These are phyloP conservation scores for Melampsora larici-populina DNA, from an alignment of 1,284 basidiomycete genomes.

Conservation along the genomic window DNA sequence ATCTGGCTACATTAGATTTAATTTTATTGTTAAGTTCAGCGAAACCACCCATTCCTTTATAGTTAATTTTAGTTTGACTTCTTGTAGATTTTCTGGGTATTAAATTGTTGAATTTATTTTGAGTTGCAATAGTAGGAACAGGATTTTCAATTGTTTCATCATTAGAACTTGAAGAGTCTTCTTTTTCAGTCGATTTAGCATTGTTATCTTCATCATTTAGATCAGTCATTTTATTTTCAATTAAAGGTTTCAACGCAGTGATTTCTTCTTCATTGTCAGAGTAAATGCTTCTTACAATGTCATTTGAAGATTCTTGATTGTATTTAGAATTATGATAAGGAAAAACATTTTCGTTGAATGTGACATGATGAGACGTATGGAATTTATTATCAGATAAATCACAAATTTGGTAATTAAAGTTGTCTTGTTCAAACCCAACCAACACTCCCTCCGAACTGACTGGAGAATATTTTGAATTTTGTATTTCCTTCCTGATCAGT, in stretches of 20 bases:
- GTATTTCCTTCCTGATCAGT: neutral
- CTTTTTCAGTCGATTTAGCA: neutral
- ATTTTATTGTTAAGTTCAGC: no score
- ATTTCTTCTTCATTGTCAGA: no score
- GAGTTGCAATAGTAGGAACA: no score
- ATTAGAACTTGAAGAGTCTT: neutral
- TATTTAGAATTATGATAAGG: neutral
- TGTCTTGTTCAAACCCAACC: slow-evolving; percentile 1
- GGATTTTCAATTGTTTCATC: neutral
- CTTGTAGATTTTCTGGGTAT: no score
- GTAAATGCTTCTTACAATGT: no score
- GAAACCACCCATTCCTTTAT: neutral
- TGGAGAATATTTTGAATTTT: neutral
- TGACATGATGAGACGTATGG: no score
- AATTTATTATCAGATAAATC: no score
- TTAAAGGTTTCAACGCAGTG: no score
- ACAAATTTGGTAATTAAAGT: no score
- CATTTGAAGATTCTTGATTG: neutral
- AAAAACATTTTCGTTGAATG: no score
- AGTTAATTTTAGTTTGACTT: neutral
- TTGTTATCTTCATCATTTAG: neutral
- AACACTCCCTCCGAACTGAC: slow-evolving; percentile 5
- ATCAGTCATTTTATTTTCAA: neutral
- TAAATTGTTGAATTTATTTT: no score
- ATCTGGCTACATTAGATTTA: no score